Evolutionary conservation across 2,329 filamentous ascomycete species (phyloP), one percentile per base, ranked within the genome.

Genomic region (Botryosphaeria agaves): DNA sequence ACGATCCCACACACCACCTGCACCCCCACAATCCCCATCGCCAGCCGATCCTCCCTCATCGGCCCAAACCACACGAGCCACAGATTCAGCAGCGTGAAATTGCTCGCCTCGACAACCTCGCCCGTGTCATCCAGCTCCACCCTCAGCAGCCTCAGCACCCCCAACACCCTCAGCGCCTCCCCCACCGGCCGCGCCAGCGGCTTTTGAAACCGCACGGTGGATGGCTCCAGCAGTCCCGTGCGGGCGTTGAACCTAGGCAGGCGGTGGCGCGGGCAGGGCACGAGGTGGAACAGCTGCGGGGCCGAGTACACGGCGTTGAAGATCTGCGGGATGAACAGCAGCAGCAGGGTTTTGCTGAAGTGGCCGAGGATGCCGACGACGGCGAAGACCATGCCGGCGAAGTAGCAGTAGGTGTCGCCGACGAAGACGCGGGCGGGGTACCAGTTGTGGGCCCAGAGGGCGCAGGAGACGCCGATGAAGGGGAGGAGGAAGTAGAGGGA

Each of bases 361-460:
- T 98, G 89, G 15, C 89, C 89, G 31, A 94, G 67, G 47, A 98
- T 95, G 38, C 83, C 84, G 40, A 95, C 89, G 26, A 94, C 85
- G 32, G 87, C 89, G 51, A 98, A 98, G 23, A 95, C 81, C 84
- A 98, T 98, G 41, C 89, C 89, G 1, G 89, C 89, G 54, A 98
- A 94, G 59, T 98, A 98, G 66, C 89, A 98, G 66, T 95, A 98
- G 3, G 89, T 98, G 55, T 98, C 89, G 33, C 89, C 89, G 7
- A 95, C 87, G 47, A 98, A 98, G 7, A 95, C 89, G 44, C 74
- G 76, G 15, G 87, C 83, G 0, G 89, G 89, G 49, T 84, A 98
- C 81, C 84, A 91, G 56, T 98, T 98, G 61, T 98, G 85, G 50
- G 59, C 72, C 47, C 89, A 69, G 11, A 98, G 66, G 6, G 89